A percentile compares a stretch with the other conserved stretches of the same genome.
Conservation (phyloP, 495 filamentous ascomycete species). For the Penicillium arizonense region DNA sequence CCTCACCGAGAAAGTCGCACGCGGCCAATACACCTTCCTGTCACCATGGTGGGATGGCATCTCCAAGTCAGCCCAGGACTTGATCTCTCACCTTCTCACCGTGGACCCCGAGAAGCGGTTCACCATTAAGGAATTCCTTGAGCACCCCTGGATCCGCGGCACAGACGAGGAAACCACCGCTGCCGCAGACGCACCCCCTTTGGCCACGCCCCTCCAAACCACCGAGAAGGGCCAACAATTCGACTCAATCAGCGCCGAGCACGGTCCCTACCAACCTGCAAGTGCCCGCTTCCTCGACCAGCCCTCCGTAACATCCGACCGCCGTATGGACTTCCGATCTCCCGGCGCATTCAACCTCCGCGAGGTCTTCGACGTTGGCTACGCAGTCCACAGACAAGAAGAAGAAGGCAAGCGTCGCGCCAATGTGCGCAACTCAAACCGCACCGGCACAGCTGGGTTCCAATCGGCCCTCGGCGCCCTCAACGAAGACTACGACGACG, state of each 20-base stretch:
- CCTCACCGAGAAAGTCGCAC: constrained; percentile 94
- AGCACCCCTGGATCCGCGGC: constrained; percentile 85
- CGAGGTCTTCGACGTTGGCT: constrained; percentile 96
- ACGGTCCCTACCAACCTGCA: constrained; percentile 39
- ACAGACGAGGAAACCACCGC: constrained; percentile 72
- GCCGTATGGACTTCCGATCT: constrained; percentile 89
- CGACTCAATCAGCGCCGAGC: constrained; percentile 33
- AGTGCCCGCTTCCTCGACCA: constrained; percentile 47
- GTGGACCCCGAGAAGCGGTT: constrained; percentile 92
- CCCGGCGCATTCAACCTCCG: constrained; percentile 93
- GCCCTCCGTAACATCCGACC: constrained; percentile 54
- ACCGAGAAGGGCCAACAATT: constrained; percentile 45
- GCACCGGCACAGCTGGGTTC: constrained; percentile 51
- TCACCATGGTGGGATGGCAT: constrained; percentile 99
- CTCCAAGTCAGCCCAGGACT: constrained; percentile 89
- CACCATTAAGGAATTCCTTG: constrained; percentile 83
- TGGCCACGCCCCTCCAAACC: constrained; percentile 59
- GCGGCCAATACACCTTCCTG: constrained; percentile 95
- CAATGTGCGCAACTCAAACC: constrained; percentile 68
- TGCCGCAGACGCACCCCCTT: constrained; percentile 73
- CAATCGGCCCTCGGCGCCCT: constrained; percentile 59
- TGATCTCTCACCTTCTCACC: constrained; percentile 89
- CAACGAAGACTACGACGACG: constrained; percentile 69
- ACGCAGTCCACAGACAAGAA: constrained; percentile 94
- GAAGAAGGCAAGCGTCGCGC: constrained; percentile 92